A percentile compares a stretch with the other conserved stretches of the same genome.
Evolutionary conservation across 2,329 filamentous ascomycete species (phyloP).

Genomic region (Trichoderma koningiopsis): DNA sequence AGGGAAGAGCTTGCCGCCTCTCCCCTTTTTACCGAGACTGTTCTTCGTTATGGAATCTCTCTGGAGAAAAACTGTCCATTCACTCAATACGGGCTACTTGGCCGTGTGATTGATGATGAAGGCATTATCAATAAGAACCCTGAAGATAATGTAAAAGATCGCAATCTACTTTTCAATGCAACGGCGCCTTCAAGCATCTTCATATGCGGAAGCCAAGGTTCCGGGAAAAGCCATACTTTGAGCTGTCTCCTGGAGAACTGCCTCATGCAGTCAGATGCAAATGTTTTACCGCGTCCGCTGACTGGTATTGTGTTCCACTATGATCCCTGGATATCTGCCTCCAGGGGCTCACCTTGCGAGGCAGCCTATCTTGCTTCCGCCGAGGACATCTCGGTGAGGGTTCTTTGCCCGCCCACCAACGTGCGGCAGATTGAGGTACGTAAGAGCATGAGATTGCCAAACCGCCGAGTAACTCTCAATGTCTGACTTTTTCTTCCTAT

Average conservation of each 20-base stretch:
- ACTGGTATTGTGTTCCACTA: constrained; percentile 68
- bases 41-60: constrained; percentile 4
- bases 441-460: background rate
- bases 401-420: constrained; percentile 59
- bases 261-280: constrained; percentile 49
- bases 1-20: constrained; percentile 25
- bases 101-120: background rate
- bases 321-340: constrained; percentile 55
- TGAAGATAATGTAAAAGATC: constrained; percentile 25
- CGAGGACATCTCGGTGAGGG: constrained; percentile 48
- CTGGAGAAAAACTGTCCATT: background rate
- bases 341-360: constrained; percentile 57
- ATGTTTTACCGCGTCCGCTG: constrained; percentile 53
- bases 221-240: constrained; percentile 64
- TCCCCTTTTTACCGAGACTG: constrained; percentile 30
- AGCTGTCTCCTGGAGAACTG: constrained; percentile 61
- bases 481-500: background rate
- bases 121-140: too few species aligned
- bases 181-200: constrained; percentile 59
- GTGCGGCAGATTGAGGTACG: constrained; percentile 43
- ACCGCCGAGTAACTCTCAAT: too few species aligned
- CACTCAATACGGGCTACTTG: constrained; percentile 31
- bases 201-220: constrained; percentile 66
- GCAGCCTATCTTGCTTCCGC: constrained; percentile 57
- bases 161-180: constrained; percentile 50